Evolutionary conservation across 2,329 filamentous ascomycete species (phyloP), one percentile per base, ranked within the genome.

Genomic region (Sarocladium brachiariae): DNA sequence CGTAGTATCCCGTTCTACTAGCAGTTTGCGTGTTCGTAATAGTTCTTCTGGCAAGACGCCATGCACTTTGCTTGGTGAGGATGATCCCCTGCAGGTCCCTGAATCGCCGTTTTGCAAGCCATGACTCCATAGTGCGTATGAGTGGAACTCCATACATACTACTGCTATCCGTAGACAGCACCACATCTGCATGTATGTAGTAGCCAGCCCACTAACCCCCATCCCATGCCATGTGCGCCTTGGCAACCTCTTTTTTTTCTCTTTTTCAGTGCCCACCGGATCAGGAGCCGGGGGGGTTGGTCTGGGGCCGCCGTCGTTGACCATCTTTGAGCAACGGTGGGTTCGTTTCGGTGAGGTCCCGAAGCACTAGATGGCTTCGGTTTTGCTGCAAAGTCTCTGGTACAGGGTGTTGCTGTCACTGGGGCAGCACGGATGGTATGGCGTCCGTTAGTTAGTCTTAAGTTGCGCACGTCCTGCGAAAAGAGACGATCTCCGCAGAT

Each of bases 51-150:
- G n/a, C n/a, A 23, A 39, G 37, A 43, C 14, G 13, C 39, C 10
- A 21, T 25, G 16, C 37, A 18, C 16, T 13, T n/a, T n/a, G 37
- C 37, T 14, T 8, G 23, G 6, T 16, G 8, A 13, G 3, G 35
- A 8, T 43, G 37, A 23, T 25, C 39, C 39, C 19, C 39, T 43
- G 39, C 23, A 43, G 39, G 21, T 43, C 39, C 39, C 39, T 43
- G 39, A 43, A 43, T 43, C 39, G 39, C 39, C 19, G 7, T 25
- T 23, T 23, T n/a, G n/a, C n/a, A n/a, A n/a, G n/a, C n/a, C n/a
- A n/a, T n/a, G n/a, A n/a, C n/a, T n/a, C n/a, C n/a, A n/a, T n/a
- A n/a, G 8, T 43, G 39, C 3, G 10, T 6, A 43, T 16, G 21
- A 23, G 9, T 43, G n/a, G 21, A n/a, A n/a, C n/a, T n/a, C n/a